Evolutionary conservation across 2,329 filamentous ascomycete genomes (phyloP).

Genomic region (Polytolypa hystricis): DNA sequence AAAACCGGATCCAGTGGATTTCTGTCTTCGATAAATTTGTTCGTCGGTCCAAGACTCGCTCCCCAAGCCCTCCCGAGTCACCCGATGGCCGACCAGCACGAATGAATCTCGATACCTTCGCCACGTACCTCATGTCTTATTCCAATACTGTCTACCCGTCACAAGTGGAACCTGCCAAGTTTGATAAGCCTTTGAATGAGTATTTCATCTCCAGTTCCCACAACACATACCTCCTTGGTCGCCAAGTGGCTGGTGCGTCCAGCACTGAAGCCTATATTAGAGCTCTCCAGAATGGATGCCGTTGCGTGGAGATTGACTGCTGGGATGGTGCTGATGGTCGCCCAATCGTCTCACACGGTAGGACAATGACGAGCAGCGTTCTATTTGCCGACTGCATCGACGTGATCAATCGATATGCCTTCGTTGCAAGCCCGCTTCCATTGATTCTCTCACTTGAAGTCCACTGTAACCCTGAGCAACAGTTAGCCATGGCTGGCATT

Average conservation of each 20-base stretch:
- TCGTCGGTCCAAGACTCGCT: constrained; percentile 46
- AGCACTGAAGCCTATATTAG: constrained; percentile 93
- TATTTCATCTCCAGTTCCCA: constrained; percentile 98
- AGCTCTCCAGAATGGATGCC: constrained; percentile 76
- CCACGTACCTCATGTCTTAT: constrained; percentile 63
- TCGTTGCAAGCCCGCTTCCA: constrained; percentile 74
- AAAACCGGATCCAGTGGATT: constrained; percentile 57
- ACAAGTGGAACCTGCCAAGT: constrained; percentile 48
- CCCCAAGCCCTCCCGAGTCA: constrained; percentile 31
- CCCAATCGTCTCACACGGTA: constrained; percentile 83
- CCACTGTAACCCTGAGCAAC: constrained; percentile 75
- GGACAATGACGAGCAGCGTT: constrained; percentile 77
- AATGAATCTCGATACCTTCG: constrained; percentile 71
- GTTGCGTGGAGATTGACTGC: constrained; percentile 94
- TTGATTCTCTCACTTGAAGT: constrained; percentile 93
- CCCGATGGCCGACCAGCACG: constrained; percentile 38
- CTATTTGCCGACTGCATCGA: constrained; percentile 85
- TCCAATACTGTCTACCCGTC: constrained; percentile 58
- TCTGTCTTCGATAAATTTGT: constrained; percentile 60
- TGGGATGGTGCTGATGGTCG: constrained; percentile 88
- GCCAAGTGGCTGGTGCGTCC: constrained; percentile 79
- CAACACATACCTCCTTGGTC: constrained; percentile 90
- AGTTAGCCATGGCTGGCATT: constrained; percentile 76
- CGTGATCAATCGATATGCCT: constrained; percentile 90
- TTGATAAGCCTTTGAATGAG: constrained; percentile 82